Base-by-base conservation (phyloP, 2,329 filamentous ascomycete genomes). In the Fusarium napiforme region DNA sequence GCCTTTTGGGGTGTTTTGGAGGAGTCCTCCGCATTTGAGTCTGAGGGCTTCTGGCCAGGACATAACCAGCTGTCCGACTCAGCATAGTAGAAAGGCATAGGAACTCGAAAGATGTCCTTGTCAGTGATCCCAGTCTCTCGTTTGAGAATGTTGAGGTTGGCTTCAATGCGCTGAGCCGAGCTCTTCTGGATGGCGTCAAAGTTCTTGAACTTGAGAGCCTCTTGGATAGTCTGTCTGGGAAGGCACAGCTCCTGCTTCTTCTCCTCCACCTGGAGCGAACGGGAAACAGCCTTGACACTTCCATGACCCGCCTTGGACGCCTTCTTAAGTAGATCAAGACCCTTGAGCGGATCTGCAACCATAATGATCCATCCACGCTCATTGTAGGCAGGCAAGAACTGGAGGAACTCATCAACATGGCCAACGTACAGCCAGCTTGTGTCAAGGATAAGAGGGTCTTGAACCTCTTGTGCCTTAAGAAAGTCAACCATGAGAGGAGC, bases 371-470 rank as follows among this genome's bases (percentile, higher is more conserved):
- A 80, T 4, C 79, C 79, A 0, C 64, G 76, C 21, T 77, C 52
- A 26, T 70, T 79, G 7, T 76, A 46, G 3, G 65, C 67, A 3
- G 79, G 79, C 0, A 80, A 53, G 23, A 80, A 80, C n/a, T 80
- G 79, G 3, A 80, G 36, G 26, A 79, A 79, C 64, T 80, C 78
- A 37, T 79, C 79, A 0, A 78, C 75, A 28, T 80, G 79, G 9
- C 79, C 78, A 14, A 80, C 69, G 0, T n/a, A 30, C 4, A 80
- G 40, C 78, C 78, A 80, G 3, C 36, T 64, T 5, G 77, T 79
- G 39, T 80, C 82, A 1, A 84, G 72, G 1, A 79, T 60, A 5
- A 84, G 61, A 1, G 83, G 81, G 8, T 78, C 71, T 47, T 85
- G 82, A 4, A 78, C 64, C 26, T 79, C 79, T 55, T 85, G 83